These are phyloP conservation scores for Colletotrichum tamarilloi DNA, from an alignment of 2,329 filamentous ascomycete genomes.

Conservation along the genomic window DNA sequence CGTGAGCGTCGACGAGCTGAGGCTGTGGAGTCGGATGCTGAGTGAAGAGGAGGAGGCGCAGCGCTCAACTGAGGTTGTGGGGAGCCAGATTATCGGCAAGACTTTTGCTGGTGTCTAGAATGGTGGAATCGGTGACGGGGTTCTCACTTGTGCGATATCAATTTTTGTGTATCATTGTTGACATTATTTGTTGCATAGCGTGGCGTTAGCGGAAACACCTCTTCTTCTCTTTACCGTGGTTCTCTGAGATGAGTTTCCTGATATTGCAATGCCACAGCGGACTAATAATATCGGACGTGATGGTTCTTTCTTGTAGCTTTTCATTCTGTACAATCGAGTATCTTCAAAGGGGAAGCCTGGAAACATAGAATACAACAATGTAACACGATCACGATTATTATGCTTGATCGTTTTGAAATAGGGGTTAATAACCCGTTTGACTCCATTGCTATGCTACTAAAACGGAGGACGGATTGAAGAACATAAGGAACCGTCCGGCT, in stretches of 20 bases:
- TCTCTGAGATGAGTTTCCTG: neutral
- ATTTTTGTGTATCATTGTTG: slow-evolving; percentile 2
- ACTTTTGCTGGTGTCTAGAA: slow-evolving; percentile 34
- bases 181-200: slow-evolving; percentile 19
- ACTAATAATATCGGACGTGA: neutral
- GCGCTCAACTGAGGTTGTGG: slow-evolving; percentile 31
- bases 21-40: slow-evolving; percentile 39
- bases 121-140: neutral
- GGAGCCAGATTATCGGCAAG: slow-evolving; percentile 31
- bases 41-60: slow-evolving; percentile 34
- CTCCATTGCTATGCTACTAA: slow-evolving; percentile 21
- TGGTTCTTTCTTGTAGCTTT: neutral
- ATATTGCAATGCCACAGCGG: neutral
- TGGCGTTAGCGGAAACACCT: slow-evolving; percentile 15
- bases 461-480: neutral
- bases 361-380: neutral
- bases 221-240: neutral
- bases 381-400: neutral
- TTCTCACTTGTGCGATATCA: neutral
- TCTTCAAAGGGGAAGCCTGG: neutral
- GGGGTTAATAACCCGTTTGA: neutral
- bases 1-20: slow-evolving; percentile 37
- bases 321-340: neutral
- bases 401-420: neutral
- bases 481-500: neutral